These are phyloP conservation scores for Geranomyces michiganensis DNA, from an alignment of 192 early-diverging fungal species.

Conservation along the genomic window DNA sequence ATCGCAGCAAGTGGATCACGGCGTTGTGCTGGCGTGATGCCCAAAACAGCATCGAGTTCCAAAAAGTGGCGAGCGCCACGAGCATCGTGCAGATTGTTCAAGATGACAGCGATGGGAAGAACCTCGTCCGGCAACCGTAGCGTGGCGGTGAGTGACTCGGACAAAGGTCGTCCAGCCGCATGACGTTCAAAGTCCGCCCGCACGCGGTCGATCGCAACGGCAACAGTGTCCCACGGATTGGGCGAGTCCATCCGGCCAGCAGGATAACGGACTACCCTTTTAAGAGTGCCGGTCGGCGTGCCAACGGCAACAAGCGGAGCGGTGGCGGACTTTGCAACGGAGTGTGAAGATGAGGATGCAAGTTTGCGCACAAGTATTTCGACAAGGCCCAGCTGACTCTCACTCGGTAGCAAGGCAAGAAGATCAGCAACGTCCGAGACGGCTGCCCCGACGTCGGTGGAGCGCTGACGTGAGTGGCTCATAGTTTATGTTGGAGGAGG, in stretches of 20 bases:
- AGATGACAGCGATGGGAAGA: slow-evolving; percentile 8
- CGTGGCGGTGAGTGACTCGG: background rate
- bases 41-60: slow-evolving; percentile 7
- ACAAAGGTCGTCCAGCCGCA: background rate
- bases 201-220: background rate
- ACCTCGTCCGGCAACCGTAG: slow-evolving; percentile 30
- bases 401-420: slow-evolving; percentile 3
- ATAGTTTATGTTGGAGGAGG: background rate
- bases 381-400: slow-evolving; percentile 22
- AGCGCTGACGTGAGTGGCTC: background rate
- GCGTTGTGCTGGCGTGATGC: background rate
- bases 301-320: background rate
- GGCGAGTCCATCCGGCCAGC: background rate
- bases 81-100: slow-evolving; percentile 14
- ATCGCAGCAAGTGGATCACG: slow-evolving; percentile 24
- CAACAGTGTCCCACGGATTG: background rate
- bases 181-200: background rate
- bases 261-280: background rate
- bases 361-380: slow-evolving; percentile 23
- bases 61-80: slow-evolving; percentile 24
- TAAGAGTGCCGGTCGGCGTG: background rate
- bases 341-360: background rate
- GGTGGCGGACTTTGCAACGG: background rate
- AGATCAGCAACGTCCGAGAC: slow-evolving; percentile 14
- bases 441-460: slow-evolving; percentile 9